phyloP scores from a whole-genome alignment of 2,329 filamentous ascomycete genomes.

The Phoma sp. region DNA sequence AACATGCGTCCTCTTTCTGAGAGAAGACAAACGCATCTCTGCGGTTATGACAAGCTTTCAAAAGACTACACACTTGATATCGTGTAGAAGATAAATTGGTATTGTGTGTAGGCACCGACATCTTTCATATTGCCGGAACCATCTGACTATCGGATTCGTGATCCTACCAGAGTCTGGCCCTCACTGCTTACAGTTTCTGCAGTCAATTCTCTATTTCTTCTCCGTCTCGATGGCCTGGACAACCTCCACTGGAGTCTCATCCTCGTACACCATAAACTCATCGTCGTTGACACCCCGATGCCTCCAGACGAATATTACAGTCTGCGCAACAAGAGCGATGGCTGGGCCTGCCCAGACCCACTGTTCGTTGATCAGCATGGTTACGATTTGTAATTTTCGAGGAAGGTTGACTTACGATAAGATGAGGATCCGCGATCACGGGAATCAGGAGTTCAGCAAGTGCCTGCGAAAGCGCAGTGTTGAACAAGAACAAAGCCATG shows the following conservation, averaged over 20 bases:
- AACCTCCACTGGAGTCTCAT: conserved; percentile 1
- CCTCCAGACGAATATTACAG: conserved; percentile 56
- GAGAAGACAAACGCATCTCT: too few relatives aligned
- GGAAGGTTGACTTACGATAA: conserved; percentile 38
- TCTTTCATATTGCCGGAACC: too few relatives aligned
- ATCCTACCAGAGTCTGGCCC: background rate
- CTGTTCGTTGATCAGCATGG: background rate
- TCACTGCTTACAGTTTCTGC: background rate
- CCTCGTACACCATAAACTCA: conserved; percentile 47
- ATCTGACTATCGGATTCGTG: background rate
- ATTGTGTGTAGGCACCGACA: too few relatives aligned
- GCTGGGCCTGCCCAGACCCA: conserved; percentile 59
- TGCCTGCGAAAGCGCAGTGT: conserved; percentile 48
- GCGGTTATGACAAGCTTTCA: too few relatives aligned
- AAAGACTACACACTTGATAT: too few relatives aligned
- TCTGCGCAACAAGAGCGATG: conserved; percentile 57
- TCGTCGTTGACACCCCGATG: conserved; percentile 58
- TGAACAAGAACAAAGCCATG: conserved; percentile 52
- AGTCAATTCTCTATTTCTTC: background rate
- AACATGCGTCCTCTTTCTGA: too few relatives aligned
- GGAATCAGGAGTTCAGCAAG: conserved; percentile 53
- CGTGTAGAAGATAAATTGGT: too few relatives aligned
- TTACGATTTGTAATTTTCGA: background rate
- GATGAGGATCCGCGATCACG: conserved; percentile 55
- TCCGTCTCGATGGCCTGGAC: conserved; percentile 2